A percentile compares a stretch with the other conserved stretches of the same genome.
Conservation (phyloP, 2,329 filamentous ascomycete species). For the Phaeomoniella chlamydospora region DNA sequence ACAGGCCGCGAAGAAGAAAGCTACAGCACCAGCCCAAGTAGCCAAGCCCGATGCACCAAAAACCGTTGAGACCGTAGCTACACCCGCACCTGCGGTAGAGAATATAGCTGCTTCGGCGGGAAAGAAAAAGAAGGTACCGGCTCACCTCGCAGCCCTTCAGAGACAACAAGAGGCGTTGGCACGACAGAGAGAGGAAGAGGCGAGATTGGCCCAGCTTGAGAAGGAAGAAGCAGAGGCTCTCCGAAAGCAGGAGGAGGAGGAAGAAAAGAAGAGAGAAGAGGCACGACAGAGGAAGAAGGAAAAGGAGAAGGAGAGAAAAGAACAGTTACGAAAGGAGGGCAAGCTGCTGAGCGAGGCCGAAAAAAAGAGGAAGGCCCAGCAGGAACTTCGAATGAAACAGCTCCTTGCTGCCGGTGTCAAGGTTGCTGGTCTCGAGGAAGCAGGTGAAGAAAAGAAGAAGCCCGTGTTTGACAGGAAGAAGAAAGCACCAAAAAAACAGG, state of each 20-base stretch:
- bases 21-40: constrained; percentile 27
- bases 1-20: constrained; percentile 76
- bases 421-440: constrained; percentile 34
- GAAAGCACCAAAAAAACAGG: constrained; percentile 53
- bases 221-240: constrained; percentile 24
- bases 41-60: constrained; percentile 38
- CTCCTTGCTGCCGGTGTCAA: constrained; percentile 31
- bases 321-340: constrained; percentile 32
- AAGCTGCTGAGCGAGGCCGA: constrained; percentile 35
- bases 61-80: constrained; percentile 35
- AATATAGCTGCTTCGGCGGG: constrained; percentile 31
- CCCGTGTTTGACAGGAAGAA: constrained; percentile 63
- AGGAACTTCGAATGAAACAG: constrained; percentile 33
- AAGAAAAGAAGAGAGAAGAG: constrained; percentile 31
- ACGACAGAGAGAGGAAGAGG: constrained; percentile 30
- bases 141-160: constrained; percentile 33
- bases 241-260: constrained; percentile 23
- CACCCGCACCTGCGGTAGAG: constrained; percentile 35
- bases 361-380: constrained; percentile 29
- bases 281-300: constrained; percentile 31
- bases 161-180: constrained; percentile 32
- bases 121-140: constrained; percentile 82
- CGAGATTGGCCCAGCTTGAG: constrained; percentile 23
- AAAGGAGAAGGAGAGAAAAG: constrained; percentile 34
- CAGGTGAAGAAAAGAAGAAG: constrained; percentile 56